These are phyloP conservation scores for Solanum neorickii DNA, from an alignment of 257 asterid species.

Conservation along the genomic window DNA sequence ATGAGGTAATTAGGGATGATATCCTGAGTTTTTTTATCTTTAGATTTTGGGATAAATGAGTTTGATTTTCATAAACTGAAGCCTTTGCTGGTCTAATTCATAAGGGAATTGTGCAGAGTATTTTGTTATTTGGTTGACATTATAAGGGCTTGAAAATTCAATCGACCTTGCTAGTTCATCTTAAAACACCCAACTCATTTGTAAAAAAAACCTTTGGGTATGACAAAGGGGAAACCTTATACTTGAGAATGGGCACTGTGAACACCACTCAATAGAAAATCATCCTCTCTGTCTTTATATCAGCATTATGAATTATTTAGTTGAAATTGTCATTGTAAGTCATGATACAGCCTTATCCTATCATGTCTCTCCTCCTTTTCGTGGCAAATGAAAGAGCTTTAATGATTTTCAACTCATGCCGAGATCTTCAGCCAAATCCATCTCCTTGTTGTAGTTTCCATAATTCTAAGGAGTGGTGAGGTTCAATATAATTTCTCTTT, in stretches of 20 bases:
- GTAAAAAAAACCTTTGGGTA: neutral
- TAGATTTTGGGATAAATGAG: neutral
- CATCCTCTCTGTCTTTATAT: neutral
- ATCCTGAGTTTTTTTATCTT: neutral
- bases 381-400: neutral
- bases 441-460: neutral
- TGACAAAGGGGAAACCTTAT: neutral
- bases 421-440: neutral
- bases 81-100: neutral
- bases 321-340: neutral
- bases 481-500: neutral
- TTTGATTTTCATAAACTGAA: neutral
- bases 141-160: neutral
- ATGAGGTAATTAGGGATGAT: conserved; percentile 45
- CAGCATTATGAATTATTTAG: neutral
- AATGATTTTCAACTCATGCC: neutral
- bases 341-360: neutral
- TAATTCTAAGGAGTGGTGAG: neutral
- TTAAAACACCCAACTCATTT: neutral
- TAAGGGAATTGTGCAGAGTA: neutral
- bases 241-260: neutral
- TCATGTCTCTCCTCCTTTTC: neutral
- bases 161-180: neutral
- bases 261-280: neutral
- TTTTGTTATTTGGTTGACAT: neutral